phyloP scores from a whole-genome alignment of 2,329 filamentous ascomycete species.

The Chrysoporthe puriensis region DNA sequence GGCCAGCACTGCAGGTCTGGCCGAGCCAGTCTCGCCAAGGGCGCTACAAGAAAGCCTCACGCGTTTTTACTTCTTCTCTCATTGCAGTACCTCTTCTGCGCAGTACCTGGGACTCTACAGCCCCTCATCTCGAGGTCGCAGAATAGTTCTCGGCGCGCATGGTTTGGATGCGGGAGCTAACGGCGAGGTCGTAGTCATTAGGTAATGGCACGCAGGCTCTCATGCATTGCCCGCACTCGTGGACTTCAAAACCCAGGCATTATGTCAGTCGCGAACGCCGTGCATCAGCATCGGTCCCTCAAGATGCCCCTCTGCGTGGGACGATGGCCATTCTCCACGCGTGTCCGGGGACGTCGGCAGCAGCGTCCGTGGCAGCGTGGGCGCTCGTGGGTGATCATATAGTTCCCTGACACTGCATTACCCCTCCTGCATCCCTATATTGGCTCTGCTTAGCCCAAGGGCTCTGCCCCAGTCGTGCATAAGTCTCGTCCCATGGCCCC shows the following conservation, averaged over 20 bases:
- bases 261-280: constrained; percentile 10
- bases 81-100: background rate
- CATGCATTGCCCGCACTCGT: background rate
- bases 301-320: background rate
- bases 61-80: background rate
- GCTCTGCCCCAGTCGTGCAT: background rate
- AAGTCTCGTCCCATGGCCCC: background rate
- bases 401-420: constrained; percentile 14
- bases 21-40: background rate
- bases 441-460: constrained; percentile 8
- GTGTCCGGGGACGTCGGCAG: background rate
- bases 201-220: constrained; percentile 14
- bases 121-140: background rate
- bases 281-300: constrained; percentile 1
- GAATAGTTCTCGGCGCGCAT: background rate
- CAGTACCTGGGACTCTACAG: background rate
- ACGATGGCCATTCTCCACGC: background rate
- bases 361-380: background rate
- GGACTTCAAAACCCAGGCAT: constrained; percentile 3
- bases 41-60: background rate
- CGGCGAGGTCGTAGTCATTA: constrained; percentile 12
- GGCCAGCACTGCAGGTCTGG: too few relatives aligned
- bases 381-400: constrained; percentile 6
- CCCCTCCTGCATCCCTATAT: constrained; percentile 16
- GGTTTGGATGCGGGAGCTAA: constrained; percentile 10